A percentile compares a stretch with the other conserved stretches of the same genome.
Conservation (phyloP, 257 asterid species). For the Thymus quinquecostatus region DNA sequence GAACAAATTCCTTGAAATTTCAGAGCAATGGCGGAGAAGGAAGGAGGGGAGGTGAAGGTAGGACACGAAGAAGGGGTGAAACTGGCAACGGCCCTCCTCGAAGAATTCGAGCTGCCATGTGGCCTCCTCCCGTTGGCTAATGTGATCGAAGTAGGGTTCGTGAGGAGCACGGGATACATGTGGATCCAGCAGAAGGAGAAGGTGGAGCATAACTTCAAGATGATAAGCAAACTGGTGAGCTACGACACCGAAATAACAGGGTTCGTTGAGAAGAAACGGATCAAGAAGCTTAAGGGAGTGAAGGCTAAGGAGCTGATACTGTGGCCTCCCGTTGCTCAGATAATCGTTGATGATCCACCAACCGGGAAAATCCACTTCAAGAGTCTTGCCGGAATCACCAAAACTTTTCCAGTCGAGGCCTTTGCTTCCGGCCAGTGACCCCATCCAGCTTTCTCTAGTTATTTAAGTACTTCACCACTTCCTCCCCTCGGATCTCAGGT, state of each 20-base stretch:
- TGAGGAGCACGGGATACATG: constrained; percentile 64
- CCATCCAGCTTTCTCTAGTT: too few species aligned
- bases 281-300: constrained; percentile 79
- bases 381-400: constrained; percentile 80
- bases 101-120: constrained; percentile 66
- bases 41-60: constrained; percentile 57
- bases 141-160: constrained; percentile 71
- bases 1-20: not conserved
- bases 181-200: constrained; percentile 71
- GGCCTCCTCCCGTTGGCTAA: constrained; percentile 79
- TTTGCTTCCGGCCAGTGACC: constrained; percentile 63
- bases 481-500: not conserved
- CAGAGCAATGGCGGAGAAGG: constrained; percentile 66
- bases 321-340: constrained; percentile 74
- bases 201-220: constrained; percentile 65
- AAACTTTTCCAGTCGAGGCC: constrained; percentile 71
- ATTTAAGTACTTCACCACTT: too few species aligned
- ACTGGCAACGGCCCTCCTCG: constrained; percentile 54
- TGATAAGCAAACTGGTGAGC: constrained; percentile 63
- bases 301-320: constrained; percentile 71
- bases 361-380: constrained; percentile 75
- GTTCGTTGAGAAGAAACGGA: constrained; percentile 53
- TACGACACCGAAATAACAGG: constrained; percentile 54
- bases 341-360: constrained; percentile 49
- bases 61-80: constrained; percentile 66